Percentiles rank a stretch among this genome's conserved stretches.
Evolutionary conservation across 2,329 filamentous ascomycete genomes (phyloP).

Genomic region (Dendryphion nanum): DNA sequence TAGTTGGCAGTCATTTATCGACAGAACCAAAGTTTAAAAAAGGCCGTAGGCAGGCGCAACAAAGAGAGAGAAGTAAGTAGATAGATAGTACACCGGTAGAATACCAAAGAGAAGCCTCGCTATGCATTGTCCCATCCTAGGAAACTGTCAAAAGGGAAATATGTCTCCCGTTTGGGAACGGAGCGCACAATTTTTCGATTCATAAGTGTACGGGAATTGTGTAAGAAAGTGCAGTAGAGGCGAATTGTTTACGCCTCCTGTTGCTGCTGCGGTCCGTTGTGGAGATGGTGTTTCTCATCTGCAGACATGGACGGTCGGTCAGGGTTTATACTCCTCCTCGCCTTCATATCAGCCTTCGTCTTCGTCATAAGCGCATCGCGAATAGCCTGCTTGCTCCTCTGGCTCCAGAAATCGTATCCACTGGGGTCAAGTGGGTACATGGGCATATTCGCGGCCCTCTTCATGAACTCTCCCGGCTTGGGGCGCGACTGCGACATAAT

Average conservation of each 20-base stretch:
- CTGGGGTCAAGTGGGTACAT: constrained; percentile 56
- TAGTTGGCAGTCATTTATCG: too few relatives aligned
- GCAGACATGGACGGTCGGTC: background rate
- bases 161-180: too few relatives aligned
- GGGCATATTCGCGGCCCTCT: constrained; percentile 50
- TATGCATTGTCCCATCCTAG: too few relatives aligned
- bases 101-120: too few relatives aligned
- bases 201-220: too few relatives aligned
- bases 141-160: too few relatives aligned
- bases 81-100: too few relatives aligned
- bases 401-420: constrained; percentile 40
- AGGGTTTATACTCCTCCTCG: constrained; percentile 12
- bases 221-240: too few relatives aligned
- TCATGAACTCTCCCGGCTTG: constrained; percentile 53
- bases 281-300: constrained; percentile 4
- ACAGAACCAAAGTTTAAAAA: too few relatives aligned
- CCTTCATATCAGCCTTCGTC: constrained; percentile 36
- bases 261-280: background rate
- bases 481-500: constrained; percentile 61
- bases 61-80: too few relatives aligned
- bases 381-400: constrained; percentile 40
- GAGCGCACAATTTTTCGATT: too few relatives aligned
- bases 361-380: constrained; percentile 45
- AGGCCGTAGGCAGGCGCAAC: too few relatives aligned
- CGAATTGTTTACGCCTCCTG: background rate